phyloP scores from a whole-genome alignment of 2,329 filamentous ascomycete genomes.

The Colletotrichum cereale region DNA sequence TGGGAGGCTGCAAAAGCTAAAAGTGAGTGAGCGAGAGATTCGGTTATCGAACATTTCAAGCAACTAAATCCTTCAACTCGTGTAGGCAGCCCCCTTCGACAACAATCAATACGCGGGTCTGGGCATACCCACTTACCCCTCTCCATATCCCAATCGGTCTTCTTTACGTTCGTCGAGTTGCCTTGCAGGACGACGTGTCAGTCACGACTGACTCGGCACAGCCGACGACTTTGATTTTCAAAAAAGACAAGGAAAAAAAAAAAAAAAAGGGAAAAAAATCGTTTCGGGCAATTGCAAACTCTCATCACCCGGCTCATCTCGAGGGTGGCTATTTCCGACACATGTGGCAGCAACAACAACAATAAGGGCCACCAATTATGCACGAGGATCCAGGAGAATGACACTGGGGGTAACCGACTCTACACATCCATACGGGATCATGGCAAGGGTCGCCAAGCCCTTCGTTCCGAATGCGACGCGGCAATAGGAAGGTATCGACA shows the following conservation, averaged over 20 bases:
- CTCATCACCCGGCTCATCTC: neutral
- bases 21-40: neutral
- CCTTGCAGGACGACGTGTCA: neutral
- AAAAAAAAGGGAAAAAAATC: neutral
- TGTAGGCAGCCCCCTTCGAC: constrained; percentile 3
- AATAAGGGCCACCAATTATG: neutral
- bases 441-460: neutral
- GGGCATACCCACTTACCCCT: constrained; percentile 21
- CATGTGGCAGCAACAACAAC: constrained; percentile 8
- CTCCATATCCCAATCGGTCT: constrained; percentile 1
- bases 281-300: constrained; percentile 6
- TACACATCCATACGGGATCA: neutral
- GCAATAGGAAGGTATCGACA: neutral
- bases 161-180: constrained; percentile 2
- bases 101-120: constrained; percentile 6
- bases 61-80: neutral
- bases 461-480: constrained; percentile 7
- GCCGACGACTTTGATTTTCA: neutral
- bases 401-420: neutral
- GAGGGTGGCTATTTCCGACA: constrained; percentile 6
- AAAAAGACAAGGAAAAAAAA: neutral
- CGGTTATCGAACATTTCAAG: neutral
- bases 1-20: constrained; percentile 10
- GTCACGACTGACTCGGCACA: neutral
- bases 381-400: neutral